These are phyloP conservation scores for Chamaenerion angustifolium DNA, from an alignment of 345 rosid species.

Conservation along the genomic window DNA sequence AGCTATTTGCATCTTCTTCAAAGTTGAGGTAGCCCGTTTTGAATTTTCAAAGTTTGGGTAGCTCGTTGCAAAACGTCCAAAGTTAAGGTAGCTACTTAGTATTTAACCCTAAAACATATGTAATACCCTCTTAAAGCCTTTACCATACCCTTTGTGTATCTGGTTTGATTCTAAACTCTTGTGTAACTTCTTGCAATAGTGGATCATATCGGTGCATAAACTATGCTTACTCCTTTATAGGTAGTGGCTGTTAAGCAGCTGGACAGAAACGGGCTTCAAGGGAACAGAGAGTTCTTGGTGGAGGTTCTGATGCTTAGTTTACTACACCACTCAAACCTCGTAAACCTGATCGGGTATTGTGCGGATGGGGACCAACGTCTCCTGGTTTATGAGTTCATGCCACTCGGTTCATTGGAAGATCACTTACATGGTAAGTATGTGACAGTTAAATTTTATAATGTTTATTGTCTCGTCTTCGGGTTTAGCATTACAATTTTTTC, in stretches of 20 bases:
- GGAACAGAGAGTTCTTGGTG: constrained; percentile 94
- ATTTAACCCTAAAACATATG: too few species aligned
- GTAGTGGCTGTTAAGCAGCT: constrained; percentile 92
- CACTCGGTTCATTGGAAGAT: constrained; percentile 89
- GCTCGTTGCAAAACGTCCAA: too few species aligned
- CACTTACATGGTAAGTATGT: constrained; percentile 75
- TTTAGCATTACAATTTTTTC: too few species aligned
- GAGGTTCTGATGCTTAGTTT: constrained; percentile 98
- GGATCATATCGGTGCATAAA: too few species aligned
- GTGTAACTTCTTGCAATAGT: too few species aligned
- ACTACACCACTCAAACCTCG: constrained; percentile 87
- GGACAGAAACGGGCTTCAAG: constrained; percentile 89
- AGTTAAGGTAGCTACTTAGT: too few species aligned
- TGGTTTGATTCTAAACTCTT: too few species aligned
- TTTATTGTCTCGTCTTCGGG: background rate
- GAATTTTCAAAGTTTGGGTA: too few species aligned
- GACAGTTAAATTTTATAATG: constrained; percentile 1
- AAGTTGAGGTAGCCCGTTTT: too few species aligned
- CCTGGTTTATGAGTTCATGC: constrained; percentile 94
- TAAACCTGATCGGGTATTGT: constrained; percentile 90
- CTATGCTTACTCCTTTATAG: constrained; percentile 53
- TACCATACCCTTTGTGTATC: too few species aligned
- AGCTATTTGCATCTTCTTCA: too few species aligned
- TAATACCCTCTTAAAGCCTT: too few species aligned
- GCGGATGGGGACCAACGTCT: constrained; percentile 98